Evolutionary conservation across 176 grass and related monocot species (phyloP), one percentile per base, ranked within the genome.

Genomic region (Zizania latifolia): DNA sequence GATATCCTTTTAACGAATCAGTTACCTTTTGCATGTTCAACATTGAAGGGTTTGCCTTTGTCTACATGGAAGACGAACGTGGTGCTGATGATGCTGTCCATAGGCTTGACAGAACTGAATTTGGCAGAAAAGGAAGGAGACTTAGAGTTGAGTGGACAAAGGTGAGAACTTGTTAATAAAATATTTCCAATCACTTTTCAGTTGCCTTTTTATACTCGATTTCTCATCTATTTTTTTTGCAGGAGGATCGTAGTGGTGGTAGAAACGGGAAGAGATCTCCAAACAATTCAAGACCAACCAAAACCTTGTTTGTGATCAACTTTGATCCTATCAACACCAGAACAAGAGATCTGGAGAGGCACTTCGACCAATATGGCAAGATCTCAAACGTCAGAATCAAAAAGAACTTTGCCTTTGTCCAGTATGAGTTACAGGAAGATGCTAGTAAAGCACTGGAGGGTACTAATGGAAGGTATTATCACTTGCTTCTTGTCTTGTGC

Each of bases 251-350:
- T 29, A 92, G 86, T 76, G 92, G 77, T 77, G 81, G 80, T 75
- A 84, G 72, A 50, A 79, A 4, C 62, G 88, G 95, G 21, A 81
- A 81, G 63, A 87, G 82, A 63, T 99, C 95, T 37, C 95, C 92
- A 70, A 86, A 55, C 62, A 94, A 83, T 58, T 73, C 61, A 26
- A 94, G 22, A 75, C 95, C 92, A 10, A 92, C 95, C 16, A 99
- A 99, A 80, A 99, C 95, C 8, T 78, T 99, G 72, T 99, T 99
- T 79, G 95, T 99, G 36, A 99, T 99, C 54, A 99, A 99, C 81
- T 99, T 99, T 86, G 95, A 99, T 62, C 92, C 95, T 17, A 85
- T 99, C 67, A 86, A 75, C 77, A 99, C 95, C 30, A 93, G 95
- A 72, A 89, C 89, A 38, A 89, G 80, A 87, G 91, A 99, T 83